Conservation (phyloP, 2,329 filamentous ascomycete species). For the Coniella lustricola region DNA sequence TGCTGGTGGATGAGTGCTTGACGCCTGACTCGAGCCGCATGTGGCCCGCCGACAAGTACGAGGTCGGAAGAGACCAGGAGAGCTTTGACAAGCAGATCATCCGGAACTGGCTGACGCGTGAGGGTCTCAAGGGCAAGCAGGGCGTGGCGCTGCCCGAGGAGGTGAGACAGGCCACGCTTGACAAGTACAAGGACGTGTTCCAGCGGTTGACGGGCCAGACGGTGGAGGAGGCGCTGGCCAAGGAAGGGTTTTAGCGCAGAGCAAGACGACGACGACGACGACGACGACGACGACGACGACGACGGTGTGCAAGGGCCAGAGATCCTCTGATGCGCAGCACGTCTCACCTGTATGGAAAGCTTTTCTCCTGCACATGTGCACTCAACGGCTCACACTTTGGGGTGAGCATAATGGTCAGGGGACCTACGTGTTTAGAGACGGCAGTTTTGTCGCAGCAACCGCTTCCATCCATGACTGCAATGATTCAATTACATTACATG, state of each 20-base stretch:
- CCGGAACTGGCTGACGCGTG: slow-evolving; percentile 69
- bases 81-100: slow-evolving; percentile 87
- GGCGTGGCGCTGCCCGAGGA: slow-evolving; percentile 67
- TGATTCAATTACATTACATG: too few species aligned
- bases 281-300: too few species aligned
- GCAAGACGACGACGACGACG: too few species aligned
- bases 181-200: slow-evolving; percentile 71
- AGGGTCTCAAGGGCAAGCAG: slow-evolving; percentile 68
- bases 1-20: slow-evolving; percentile 77
- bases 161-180: slow-evolving; percentile 59
- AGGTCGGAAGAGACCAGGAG: slow-evolving; percentile 65
- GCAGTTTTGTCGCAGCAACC: too few species aligned
- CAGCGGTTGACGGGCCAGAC: slow-evolving; percentile 57
- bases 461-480: too few species aligned
- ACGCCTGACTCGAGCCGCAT: slow-evolving; percentile 81
- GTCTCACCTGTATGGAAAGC: too few species aligned
- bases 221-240: slow-evolving; percentile 28
- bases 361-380: too few species aligned
- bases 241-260: slow-evolving; percentile 9
- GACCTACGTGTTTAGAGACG: too few species aligned
- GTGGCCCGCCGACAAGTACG: slow-evolving; percentile 71
- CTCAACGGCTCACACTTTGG: too few species aligned
- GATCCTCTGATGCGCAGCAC: too few species aligned
- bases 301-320: too few species aligned
- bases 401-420: too few species aligned